Evolutionary conservation across 495 filamentous ascomycete genomes (phyloP), one percentile per base, ranked within the genome.

Genomic region (Aspergillus affinis): DNA sequence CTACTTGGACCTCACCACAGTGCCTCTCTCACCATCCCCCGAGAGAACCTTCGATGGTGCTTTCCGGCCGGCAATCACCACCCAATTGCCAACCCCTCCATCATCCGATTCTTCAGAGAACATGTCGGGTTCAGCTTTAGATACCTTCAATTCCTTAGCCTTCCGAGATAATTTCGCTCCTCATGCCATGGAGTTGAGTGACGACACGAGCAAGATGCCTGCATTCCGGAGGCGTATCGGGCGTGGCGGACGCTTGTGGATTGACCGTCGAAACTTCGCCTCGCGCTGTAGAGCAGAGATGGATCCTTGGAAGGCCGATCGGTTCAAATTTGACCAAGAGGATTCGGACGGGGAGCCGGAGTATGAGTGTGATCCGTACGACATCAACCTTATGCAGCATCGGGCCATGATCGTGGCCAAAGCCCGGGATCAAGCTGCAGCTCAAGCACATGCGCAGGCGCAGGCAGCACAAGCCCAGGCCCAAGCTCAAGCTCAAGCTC

Each of bases 41-140:
- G 84, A 81, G 48, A 75, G 75, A 59, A 77, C 70, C 12, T 81
- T 81, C 59, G 86, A 88, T 32, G 81, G 84, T 54, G 79, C 81
- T 26, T 92, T 88, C 73, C 88, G 93, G 62, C 86, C 86, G 56
- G 92, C 91, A 52, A 91, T 89, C 65, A 90, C 88, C 27, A 85
- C 91, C 48, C 92, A 92, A 71, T 74, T 93, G 62, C 90, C 92
- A 66, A 96, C 92, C 21, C 93, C 93, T 15, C 93, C 93, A 55
- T 87, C 90, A 32, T 91, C 90, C 59, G 85, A 87, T 55, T 85
- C 88, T 47, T 89, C 87, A 10, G 87, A 83, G 57, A 82, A 79
- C 59, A 75, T 77, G 63, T 73, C 73, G 62, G 82, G 85, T 47
- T 70, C 69, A 61, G 64, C 76, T 51, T 75, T 73, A 73, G 75